Evolutionary conservation across 192 early-diverging fungal genomes (phyloP).

Genomic region (Coemansia sp.): DNA sequence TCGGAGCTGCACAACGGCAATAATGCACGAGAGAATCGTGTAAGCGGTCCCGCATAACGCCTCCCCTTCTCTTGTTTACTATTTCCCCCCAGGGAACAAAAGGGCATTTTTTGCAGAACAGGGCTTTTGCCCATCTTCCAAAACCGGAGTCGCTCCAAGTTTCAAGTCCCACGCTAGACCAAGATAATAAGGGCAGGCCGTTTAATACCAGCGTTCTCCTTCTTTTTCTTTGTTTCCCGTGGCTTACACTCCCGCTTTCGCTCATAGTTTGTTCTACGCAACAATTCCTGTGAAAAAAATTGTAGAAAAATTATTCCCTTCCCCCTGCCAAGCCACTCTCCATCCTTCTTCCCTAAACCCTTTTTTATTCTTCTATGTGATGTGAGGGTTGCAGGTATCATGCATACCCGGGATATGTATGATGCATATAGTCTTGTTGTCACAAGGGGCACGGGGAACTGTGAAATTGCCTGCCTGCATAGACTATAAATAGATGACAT

Average conservation of each 20-base stretch:
- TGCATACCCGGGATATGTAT: too few species aligned
- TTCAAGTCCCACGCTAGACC: conserved; percentile 8
- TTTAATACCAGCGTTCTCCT: too few species aligned
- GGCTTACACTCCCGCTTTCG: neutral
- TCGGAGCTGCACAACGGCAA: neutral
- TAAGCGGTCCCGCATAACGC: conserved; percentile 5
- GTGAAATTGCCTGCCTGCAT: neutral
- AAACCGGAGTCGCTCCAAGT: neutral
- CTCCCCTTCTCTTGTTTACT: neutral
- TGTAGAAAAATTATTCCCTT: too few species aligned
- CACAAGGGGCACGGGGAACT: neutral
- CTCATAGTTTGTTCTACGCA: too few species aligned
- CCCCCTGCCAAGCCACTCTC: too few species aligned
- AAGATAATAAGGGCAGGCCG: neutral
- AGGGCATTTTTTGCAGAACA: too few species aligned
- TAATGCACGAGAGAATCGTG: neutral
- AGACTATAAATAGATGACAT: neutral
- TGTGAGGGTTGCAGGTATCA: too few species aligned
- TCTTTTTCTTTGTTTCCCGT: neutral
- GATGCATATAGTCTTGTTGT: too few species aligned
- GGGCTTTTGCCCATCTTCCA: too few species aligned
- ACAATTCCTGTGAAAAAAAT: too few species aligned
- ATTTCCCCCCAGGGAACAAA: neutral
- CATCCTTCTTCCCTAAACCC: too few species aligned
- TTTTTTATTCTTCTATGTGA: too few species aligned